A percentile compares a stretch with the other conserved stretches of the same genome.
Conservation (phyloP, 495 filamentous ascomycete genomes). For the Talaromyces adpressus region DNA sequence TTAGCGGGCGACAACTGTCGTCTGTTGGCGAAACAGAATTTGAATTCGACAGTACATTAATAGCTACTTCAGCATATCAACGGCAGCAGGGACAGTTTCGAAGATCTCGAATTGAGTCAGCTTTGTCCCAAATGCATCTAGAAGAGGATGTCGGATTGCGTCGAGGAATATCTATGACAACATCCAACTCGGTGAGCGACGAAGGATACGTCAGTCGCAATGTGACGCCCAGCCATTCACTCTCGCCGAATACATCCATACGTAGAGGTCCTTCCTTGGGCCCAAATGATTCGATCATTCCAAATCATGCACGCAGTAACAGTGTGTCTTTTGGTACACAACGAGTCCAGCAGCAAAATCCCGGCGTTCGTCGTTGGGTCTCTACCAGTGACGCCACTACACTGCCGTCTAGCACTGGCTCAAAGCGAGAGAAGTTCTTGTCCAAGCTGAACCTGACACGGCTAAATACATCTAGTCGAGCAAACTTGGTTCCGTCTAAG, state of each 20-base stretch:
- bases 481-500: background rate
- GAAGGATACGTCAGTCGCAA: constrained; percentile 19
- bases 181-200: constrained; percentile 13
- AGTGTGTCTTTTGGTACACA: constrained; percentile 17
- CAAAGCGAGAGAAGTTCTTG: constrained; percentile 17
- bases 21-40: constrained; percentile 24
- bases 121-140: background rate
- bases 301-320: constrained; percentile 18
- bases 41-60: constrained; percentile 26
- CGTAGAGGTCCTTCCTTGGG: constrained; percentile 3
- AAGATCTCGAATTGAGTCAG: background rate
- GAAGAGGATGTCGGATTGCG: background rate
- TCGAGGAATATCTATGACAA: background rate
- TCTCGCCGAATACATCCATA: constrained; percentile 17
- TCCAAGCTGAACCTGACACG: constrained; percentile 15
- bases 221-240: constrained; percentile 11
- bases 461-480: constrained; percentile 16
- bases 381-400: constrained; percentile 12
- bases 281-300: constrained; percentile 11
- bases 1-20: constrained; percentile 20
- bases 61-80: constrained; percentile 23
- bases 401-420: constrained; percentile 11
- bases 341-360: constrained; percentile 9
- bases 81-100: constrained; percentile 2
- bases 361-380: constrained; percentile 16